Base-by-base conservation (phyloP, 2,329 filamentous ascomycete species). In the Exophiala xenobiotica region DNA sequence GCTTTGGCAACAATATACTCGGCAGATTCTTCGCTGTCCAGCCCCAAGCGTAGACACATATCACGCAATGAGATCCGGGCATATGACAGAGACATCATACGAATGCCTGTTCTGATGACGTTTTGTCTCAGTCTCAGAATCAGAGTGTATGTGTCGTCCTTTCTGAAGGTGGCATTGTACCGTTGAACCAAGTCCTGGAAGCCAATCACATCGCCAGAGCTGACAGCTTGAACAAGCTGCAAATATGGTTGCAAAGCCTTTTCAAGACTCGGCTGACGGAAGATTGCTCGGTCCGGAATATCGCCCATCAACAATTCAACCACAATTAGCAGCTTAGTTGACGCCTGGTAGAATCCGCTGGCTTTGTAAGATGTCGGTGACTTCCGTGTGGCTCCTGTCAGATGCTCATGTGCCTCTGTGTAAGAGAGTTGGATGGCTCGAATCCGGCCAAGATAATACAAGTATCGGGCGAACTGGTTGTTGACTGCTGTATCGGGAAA, bases 1-100 rank as follows among this genome's bases (percentile, higher is more conserved):
- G 93, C 93, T 78, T 99, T 99, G 60, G 93, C 93, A 27, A 97
- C 93, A 69, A 99, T 99, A 72, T 99, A 99, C 74, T 99, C 93
- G 8, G 93, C 93, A 35, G 90, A 96, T 77, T 99, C 93, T 70
- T 99, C 93, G 63, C 88, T 95, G 60, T 93, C 90, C 7, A 99
- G 78, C 46, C 95, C 90, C 44, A 99, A 79, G 41, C 93, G 88
- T 53, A 97, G 90, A 75, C 93, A 99, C 62, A 99, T 99, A 68
- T 99, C 93, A 52, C 93, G 87, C 49, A 99, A 81, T 1, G 92
- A 96, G 66, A 99, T 99, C 57, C 92, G 88, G 54, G 92, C 96
- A 77, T 99, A 99, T 16, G 91, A 96, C 59, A 99, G 78, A 33
- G 92, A 97, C 83, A 99, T 95, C 90, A 97, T 96, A 63, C 93